Base-by-base conservation (phyloP, 495 filamentous ascomycete genomes). In the Sabuloglossum arenarium region DNA sequence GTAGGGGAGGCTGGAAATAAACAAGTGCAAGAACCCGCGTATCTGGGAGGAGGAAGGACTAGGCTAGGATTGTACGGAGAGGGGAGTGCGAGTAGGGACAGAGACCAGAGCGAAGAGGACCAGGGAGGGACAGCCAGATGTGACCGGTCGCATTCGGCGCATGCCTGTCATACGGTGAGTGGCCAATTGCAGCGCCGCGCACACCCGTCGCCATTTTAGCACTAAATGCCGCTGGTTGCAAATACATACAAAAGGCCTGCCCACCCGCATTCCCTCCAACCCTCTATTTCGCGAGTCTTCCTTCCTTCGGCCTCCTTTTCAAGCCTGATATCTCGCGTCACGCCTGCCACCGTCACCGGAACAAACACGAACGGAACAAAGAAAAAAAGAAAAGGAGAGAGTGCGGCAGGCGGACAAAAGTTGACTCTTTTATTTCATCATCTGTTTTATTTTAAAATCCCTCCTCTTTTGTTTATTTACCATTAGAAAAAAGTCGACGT, bases 281-380 rank as follows among this genome's bases (percentile, higher is more conserved):
- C 23, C 23, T 55, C 53, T 43, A 55, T 55, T 43, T 55, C 37
- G 31, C 53, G 31, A 37, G 53, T 55, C n/a, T 55, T 55, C 30
- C 8, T 30, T 37, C 53, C 29, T 39, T 24, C 29, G 52, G 29
- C 32, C 52, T 37, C 30, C 53, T 16, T 28, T 55, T 30, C 11
- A n/a, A 21, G 53, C 53, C 37, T 55, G 53, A n/a, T 37, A 21
- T 55, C 31, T 31, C n/a, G n/a, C n/a, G n/a, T n/a, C n/a, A 39
- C 5, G 14, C 39, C 39, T 2, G 1, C 19, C 39, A 21, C 39
- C 39, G 3, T 23, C 39, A 43, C 39, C 9, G 16, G 21, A 39
- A 39, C n/a, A 5, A 43, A 12, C 39, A 43, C n/a, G 6, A 19
- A 2, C 34, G 34, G 34, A 5, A 43, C n/a, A n/a, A n/a, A n/a